These are phyloP conservation scores for Coniochaeta hoffmannii DNA, from an alignment of 2,329 filamentous ascomycete species.

Conservation along the genomic window DNA sequence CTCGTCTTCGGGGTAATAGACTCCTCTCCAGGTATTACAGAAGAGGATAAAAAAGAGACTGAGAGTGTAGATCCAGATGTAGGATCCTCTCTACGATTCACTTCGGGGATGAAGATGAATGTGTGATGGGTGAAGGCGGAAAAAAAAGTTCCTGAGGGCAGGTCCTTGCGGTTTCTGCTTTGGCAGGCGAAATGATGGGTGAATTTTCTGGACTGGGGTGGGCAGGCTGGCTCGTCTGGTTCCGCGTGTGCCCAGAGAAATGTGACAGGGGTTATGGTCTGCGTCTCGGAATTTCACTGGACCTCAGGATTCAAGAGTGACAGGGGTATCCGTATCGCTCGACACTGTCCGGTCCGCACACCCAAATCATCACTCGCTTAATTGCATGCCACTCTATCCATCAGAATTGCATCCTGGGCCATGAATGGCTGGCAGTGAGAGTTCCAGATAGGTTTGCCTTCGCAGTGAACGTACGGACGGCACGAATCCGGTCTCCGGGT, in stretches of 20 bases:
- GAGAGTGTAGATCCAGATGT: not conserved
- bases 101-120: constrained; percentile 1
- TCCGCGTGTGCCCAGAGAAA: not conserved
- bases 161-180: not conserved
- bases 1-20: not conserved
- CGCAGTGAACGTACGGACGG: not conserved
- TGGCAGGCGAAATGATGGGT: not conserved
- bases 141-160: not conserved
- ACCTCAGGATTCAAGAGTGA: too few relatives aligned
- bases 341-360: not conserved
- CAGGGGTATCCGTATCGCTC: too few relatives aligned
- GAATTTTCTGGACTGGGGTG: not conserved
- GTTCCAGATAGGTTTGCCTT: not conserved
- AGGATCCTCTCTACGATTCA: not conserved
- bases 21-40: not conserved
- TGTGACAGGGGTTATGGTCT: not conserved
- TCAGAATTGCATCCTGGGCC: too few relatives aligned
- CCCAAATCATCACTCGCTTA: not conserved
- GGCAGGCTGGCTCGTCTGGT: not conserved
- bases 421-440: not conserved
- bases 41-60: not conserved
- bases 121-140: not conserved
- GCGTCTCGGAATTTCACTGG: too few relatives aligned
- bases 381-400: not conserved
- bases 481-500: not conserved